Percentiles rank a stretch among this genome's conserved stretches.
Evolutionary conservation across 805 yeast genomes (phyloP).

Genomic region (Starmerella asiatica): DNA sequence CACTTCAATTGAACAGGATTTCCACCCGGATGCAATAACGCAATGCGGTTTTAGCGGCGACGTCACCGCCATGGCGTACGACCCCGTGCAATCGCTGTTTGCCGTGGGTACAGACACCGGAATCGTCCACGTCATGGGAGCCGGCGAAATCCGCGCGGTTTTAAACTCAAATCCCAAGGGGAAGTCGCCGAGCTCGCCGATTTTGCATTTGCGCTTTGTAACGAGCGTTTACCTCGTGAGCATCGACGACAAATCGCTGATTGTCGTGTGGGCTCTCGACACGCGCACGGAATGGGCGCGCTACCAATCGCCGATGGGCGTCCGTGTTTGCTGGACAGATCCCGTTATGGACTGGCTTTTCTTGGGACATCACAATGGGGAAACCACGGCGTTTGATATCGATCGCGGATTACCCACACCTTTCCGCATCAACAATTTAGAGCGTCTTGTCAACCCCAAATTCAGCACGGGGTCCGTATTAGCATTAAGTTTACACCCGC

Average conservation of each 20-base stretch:
- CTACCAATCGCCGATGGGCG: slow-evolving; percentile 47
- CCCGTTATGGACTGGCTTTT: slow-evolving; percentile 81
- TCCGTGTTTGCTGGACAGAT: slow-evolving; percentile 63
- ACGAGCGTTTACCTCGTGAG: slow-evolving; percentile 74
- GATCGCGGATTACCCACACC: slow-evolving; percentile 62
- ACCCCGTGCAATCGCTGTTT: slow-evolving; percentile 74
- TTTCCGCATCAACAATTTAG: slow-evolving; percentile 51
- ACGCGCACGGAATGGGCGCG: slow-evolving; percentile 47
- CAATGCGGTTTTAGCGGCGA: slow-evolving; percentile 52
- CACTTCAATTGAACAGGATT: slow-evolving; percentile 20
- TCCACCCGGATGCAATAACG: slow-evolving; percentile 24
- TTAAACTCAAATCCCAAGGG: slow-evolving; percentile 35
- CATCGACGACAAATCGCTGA: slow-evolving; percentile 44
- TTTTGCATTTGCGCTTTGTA: slow-evolving; percentile 49
- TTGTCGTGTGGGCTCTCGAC: slow-evolving; percentile 58
- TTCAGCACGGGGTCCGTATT: slow-evolving; percentile 51
- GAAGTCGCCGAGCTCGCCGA: slow-evolving; percentile 25
- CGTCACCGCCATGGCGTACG: slow-evolving; percentile 58
- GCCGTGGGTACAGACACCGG: slow-evolving; percentile 67
- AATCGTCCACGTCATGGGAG: slow-evolving; percentile 69
- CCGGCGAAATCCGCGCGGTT: slow-evolving; percentile 61
- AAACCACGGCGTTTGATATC: slow-evolving; percentile 58
- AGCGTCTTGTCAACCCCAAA: slow-evolving; percentile 45
- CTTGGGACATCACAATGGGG: slow-evolving; percentile 68
- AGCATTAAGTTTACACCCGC: slow-evolving; percentile 67